Percentiles rank a stretch among this genome's conserved stretches.
These are phyloP conservation scores for Geotrichum fermentans DNA, from an alignment of 1,139 yeast species.

Conservation along the genomic window DNA sequence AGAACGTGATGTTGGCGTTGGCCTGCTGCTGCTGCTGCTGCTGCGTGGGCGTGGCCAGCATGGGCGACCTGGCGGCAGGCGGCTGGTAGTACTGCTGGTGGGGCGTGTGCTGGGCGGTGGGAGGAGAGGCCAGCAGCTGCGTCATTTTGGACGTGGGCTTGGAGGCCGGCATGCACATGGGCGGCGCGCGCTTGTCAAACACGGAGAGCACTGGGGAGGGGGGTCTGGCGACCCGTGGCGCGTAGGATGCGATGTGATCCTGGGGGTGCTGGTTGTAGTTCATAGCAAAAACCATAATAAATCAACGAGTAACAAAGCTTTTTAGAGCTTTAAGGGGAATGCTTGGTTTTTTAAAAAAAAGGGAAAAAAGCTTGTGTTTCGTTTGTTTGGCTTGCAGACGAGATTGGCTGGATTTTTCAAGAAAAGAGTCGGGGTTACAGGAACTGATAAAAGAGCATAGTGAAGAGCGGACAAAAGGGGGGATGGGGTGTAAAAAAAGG, in stretches of 20 bases:
- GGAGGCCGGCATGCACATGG: not conserved
- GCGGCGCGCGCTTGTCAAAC: constrained; percentile 1
- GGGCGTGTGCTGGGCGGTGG: not conserved
- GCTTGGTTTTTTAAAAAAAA: too few species aligned
- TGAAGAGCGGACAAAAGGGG: not conserved
- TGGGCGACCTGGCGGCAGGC: too few species aligned
- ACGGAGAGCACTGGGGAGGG: not conserved
- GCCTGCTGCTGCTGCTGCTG: not conserved
- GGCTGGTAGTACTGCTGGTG: not conserved
- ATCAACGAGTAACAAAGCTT: not conserved
- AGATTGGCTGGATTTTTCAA: too few species aligned
- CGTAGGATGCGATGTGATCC: not conserved
- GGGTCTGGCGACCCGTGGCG: not conserved
- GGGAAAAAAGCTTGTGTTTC: too few species aligned
- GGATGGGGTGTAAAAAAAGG: not conserved
- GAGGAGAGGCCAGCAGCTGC: not conserved
- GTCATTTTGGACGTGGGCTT: constrained; percentile 5
- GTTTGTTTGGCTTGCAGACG: too few species aligned
- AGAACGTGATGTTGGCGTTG: constrained; percentile 3
- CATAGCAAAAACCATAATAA: not conserved
- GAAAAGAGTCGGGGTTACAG: constrained; percentile 1
- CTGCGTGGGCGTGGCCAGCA: too few species aligned
- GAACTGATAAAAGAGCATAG: not conserved
- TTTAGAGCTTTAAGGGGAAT: too few species aligned
- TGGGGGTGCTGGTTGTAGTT: not conserved